Percentiles rank a stretch among this genome's conserved stretches.
Conservation (phyloP, 768 basidiomycete species). For the Tulasnella sp. region DNA sequence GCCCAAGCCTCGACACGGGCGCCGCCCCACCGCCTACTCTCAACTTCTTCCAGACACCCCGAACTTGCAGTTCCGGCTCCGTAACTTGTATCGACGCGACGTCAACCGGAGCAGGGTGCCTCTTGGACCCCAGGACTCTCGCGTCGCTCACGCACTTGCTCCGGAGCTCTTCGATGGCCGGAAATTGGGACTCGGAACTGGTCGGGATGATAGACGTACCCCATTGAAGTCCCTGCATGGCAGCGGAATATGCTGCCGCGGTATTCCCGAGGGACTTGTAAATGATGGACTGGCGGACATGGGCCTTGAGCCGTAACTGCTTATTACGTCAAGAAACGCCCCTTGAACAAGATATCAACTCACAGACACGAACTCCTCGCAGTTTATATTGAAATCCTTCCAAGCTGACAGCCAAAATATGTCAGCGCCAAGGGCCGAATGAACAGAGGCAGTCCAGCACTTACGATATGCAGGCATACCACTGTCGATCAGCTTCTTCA, state of each 20-base stretch:
- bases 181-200: neutral
- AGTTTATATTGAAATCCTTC: neutral
- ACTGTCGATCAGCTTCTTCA: neutral
- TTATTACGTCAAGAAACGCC: neutral
- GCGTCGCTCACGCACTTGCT: neutral
- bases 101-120: neutral
- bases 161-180: neutral
- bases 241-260: conserved; percentile 25
- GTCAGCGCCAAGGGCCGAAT: neutral
- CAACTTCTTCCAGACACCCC: conserved; percentile 31
- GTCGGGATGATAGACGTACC: neutral
- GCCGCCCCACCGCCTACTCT: conserved; percentile 22
- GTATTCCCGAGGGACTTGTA: conserved; percentile 29
- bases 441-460: neutral
- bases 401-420: no score
- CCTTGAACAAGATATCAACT: neutral
- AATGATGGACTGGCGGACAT: conserved; percentile 23
- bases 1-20: conserved; percentile 23
- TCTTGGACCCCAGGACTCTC: neutral
- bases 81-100: neutral
- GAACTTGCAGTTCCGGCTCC: conserved; percentile 24
- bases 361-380: neutral
- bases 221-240: no score
- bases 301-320: conserved; percentile 21
- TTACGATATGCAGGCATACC: neutral